Evolutionary conservation across 2,329 filamentous ascomycete genomes (phyloP).

Genomic region (Bipolaris sorokiniana): DNA sequence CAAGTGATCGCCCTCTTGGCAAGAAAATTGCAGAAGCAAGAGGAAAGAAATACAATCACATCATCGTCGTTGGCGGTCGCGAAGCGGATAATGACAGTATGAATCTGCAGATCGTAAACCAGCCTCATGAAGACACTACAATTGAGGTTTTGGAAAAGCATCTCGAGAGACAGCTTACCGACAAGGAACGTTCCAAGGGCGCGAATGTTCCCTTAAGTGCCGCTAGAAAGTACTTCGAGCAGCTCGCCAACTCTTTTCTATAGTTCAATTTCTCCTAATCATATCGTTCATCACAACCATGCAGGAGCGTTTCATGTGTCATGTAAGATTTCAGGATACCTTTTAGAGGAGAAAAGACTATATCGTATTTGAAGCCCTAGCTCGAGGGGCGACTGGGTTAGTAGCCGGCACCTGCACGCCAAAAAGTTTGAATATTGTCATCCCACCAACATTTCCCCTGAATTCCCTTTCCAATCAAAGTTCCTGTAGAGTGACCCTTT

Average conservation of each 20-base stretch:
- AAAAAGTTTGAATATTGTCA: neutral
- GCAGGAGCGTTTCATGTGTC: too few species aligned
- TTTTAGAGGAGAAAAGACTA: too few species aligned
- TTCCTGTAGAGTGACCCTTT: neutral
- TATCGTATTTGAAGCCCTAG: too few species aligned
- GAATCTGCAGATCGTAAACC: slow-evolving; percentile 45
- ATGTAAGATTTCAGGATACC: too few species aligned
- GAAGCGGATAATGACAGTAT: slow-evolving; percentile 38
- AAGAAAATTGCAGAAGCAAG: slow-evolving; percentile 78
- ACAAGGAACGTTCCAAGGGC: slow-evolving; percentile 23
- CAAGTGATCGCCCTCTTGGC: slow-evolving; percentile 64
- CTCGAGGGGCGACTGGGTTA: neutral
- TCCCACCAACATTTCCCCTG: neutral
- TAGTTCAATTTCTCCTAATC: slow-evolving; percentile 13
- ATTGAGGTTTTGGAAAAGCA: slow-evolving; percentile 45
- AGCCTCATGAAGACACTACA: slow-evolving; percentile 42
- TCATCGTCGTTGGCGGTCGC: slow-evolving; percentile 70
- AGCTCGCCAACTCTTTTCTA: slow-evolving; percentile 35
- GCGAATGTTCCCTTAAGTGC: slow-evolving; percentile 22
- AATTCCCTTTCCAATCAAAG: neutral
- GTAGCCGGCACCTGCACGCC: neutral
- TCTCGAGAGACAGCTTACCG: slow-evolving; percentile 20
- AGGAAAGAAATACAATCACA: slow-evolving; percentile 72
- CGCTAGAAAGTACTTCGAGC: slow-evolving; percentile 42
- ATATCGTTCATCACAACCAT: neutral